Percentiles rank a stretch among this genome's conserved stretches.
phyloP scores from a whole-genome alignment of 306 rosid genomes.

The Cicer arietinum region DNA sequence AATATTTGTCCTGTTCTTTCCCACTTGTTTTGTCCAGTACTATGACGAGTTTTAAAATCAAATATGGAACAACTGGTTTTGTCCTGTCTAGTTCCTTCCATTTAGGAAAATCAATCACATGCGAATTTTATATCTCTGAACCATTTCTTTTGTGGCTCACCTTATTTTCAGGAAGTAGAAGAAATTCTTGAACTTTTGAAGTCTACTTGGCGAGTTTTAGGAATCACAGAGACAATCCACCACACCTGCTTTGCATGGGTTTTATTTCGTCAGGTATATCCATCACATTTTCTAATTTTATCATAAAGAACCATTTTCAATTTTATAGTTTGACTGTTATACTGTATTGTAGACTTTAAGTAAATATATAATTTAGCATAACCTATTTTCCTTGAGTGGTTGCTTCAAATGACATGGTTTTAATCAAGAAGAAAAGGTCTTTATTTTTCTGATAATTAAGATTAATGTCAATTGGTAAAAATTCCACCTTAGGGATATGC shows the following conservation, averaged over 20 bases:
- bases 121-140: neutral
- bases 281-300: conserved; percentile 25
- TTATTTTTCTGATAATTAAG: neutral
- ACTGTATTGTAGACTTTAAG: neutral
- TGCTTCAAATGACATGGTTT: conserved; percentile 8
- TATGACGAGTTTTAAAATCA: neutral
- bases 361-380: too few species aligned
- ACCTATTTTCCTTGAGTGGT: conserved; percentile 21
- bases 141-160: conserved; percentile 35
- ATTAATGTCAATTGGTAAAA: conserved; percentile 23
- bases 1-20: neutral
- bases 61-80: neutral
- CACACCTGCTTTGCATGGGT: conserved; percentile 96
- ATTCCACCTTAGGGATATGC: neutral
- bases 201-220: conserved; percentile 98
- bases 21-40: conserved; percentile 4
- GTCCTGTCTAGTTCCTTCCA: neutral
- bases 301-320: conserved; percentile 17
- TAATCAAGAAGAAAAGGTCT: conserved; percentile 16
- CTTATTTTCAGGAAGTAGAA: conserved; percentile 84
- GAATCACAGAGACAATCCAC: conserved; percentile 96
- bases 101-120: neutral
- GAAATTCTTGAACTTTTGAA: conserved; percentile 94
- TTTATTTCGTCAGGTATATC: conserved; percentile 87
- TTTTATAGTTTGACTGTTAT: conserved; percentile 29